Conservation (phyloP, 768 basidiomycete species). For the Lentinula sp. region DNA sequence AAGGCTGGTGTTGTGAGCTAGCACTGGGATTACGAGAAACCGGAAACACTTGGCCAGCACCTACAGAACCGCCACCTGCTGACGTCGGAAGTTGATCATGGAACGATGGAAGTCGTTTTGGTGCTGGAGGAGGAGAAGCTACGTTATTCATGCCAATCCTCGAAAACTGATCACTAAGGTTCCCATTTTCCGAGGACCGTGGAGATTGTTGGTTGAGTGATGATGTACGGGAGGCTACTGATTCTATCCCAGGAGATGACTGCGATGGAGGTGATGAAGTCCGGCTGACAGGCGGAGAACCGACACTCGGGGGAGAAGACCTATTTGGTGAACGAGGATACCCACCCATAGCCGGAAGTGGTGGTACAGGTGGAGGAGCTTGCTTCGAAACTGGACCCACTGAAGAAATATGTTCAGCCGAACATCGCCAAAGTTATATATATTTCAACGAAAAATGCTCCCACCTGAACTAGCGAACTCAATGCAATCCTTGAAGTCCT, state of each 20-base stretch:
- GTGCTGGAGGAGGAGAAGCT: conserved; percentile 1
- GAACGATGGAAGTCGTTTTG: conserved; percentile 18
- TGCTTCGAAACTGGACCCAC: conserved; percentile 56
- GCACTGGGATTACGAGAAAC: conserved; percentile 7
- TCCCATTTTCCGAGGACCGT: neutral
- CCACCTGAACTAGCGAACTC: conserved; percentile 70
- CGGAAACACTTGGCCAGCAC: conserved; percentile 8
- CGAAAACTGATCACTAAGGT: neutral
- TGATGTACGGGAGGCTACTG: neutral
- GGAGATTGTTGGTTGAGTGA: conserved; percentile 3
- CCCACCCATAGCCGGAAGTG: conserved; percentile 18
- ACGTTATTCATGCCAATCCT: neutral
- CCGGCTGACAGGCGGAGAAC: neutral
- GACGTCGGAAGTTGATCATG: conserved; percentile 15
- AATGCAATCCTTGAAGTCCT: conserved; percentile 78
- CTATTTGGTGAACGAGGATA: neutral
- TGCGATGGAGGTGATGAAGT: conserved; percentile 2
- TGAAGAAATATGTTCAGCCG: conserved; percentile 14
- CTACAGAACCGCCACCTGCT: neutral
- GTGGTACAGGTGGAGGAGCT: conserved; percentile 63
- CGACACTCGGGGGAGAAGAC: too few relatives aligned
- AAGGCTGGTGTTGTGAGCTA: neutral
- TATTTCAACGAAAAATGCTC: neutral
- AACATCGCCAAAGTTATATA: conserved; percentile 23
- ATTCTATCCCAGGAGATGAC: neutral